A percentile compares a stretch with the other conserved stretches of the same genome.
These are phyloP conservation scores for Tricholoma flavovirens DNA, from an alignment of 768 basidiomycete species.

Conservation along the genomic window DNA sequence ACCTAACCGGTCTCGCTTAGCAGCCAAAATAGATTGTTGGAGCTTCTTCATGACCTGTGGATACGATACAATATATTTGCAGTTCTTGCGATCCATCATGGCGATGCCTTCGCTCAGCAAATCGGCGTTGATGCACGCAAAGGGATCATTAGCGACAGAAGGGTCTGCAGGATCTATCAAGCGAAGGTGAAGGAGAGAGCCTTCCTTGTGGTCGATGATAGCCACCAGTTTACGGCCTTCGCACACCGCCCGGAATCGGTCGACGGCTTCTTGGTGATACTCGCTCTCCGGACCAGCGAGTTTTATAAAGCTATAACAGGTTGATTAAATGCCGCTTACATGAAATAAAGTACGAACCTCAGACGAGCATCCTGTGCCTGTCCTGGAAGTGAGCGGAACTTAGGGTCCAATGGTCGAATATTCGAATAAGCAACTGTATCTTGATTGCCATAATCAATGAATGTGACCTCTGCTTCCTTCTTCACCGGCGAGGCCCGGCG, in stretches of 20 bases:
- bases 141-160: slow-evolving; percentile 56
- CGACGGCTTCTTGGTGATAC: slow-evolving; percentile 78
- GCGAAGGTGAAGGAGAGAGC: slow-evolving; percentile 74
- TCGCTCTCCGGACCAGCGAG: slow-evolving; percentile 78
- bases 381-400: slow-evolving; percentile 85
- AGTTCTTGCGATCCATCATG: slow-evolving; percentile 68
- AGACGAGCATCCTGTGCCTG: slow-evolving; percentile 94
- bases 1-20: slow-evolving; percentile 70
- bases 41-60: slow-evolving; percentile 63
- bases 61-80: slow-evolving; percentile 67
- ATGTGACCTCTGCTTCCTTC: slow-evolving; percentile 91
- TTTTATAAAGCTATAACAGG: slow-evolving; percentile 70
- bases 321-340: neutral
- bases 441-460: slow-evolving; percentile 95
- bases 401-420: slow-evolving; percentile 83
- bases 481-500: slow-evolving; percentile 81
- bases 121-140: slow-evolving; percentile 83
- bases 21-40: slow-evolving; percentile 51
- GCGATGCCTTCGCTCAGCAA: slow-evolving; percentile 86
- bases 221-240: slow-evolving; percentile 96
- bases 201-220: slow-evolving; percentile 88
- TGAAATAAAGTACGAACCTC: slow-evolving; percentile 41
- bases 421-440: slow-evolving; percentile 78
- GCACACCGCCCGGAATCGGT: slow-evolving; percentile 78
- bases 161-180: slow-evolving; percentile 87